Conservation (phyloP, 2,329 filamentous ascomycete genomes). For the Fusarium tupiense region DNA sequence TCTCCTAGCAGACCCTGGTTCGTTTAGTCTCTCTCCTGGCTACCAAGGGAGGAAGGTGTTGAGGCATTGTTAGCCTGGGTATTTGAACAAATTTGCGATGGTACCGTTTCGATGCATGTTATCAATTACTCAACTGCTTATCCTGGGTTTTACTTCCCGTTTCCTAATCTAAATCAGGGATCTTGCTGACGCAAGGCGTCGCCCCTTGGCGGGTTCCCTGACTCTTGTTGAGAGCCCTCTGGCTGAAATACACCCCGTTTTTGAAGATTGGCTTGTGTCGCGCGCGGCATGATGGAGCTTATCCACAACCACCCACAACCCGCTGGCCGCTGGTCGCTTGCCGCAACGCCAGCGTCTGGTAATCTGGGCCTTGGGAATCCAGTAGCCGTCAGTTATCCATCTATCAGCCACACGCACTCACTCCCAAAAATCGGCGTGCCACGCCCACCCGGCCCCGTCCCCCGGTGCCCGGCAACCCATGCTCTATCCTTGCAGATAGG, state of each 20-base stretch:
- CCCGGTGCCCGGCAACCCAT: constrained; percentile 39
- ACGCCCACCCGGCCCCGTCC: constrained; percentile 40
- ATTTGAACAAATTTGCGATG: constrained; percentile 3
- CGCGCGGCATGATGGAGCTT: constrained; percentile 35
- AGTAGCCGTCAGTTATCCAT: constrained; percentile 33
- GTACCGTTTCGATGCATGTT: constrained; percentile 2
- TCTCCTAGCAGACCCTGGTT: constrained; percentile 16
- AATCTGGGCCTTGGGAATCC: constrained; percentile 25
- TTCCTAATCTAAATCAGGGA: constrained; percentile 41
- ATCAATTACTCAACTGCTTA: constrained; percentile 7
- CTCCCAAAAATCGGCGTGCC: constrained; percentile 15
- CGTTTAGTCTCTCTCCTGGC: constrained; percentile 13
- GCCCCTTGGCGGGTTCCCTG: constrained; percentile 34
- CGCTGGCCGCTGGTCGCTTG: constrained; percentile 25
- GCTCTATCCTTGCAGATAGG: constrained; percentile 38
- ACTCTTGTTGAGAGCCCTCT: constrained; percentile 30
- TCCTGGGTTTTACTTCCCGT: constrained; percentile 30
- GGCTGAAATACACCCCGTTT: constrained; percentile 8
- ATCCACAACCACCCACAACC: constrained; percentile 31
- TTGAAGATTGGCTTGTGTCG: constrained; percentile 29
- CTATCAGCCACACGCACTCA: constrained; percentile 38
- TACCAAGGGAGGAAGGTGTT: constrained; percentile 32
- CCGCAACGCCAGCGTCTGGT: constrained; percentile 30
- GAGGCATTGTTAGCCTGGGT: constrained; percentile 2
- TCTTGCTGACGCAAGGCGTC: constrained; percentile 40